These are phyloP conservation scores for Aspergillus fischeri DNA, from an alignment of 2,329 filamentous ascomycete genomes.

Conservation along the genomic window DNA sequence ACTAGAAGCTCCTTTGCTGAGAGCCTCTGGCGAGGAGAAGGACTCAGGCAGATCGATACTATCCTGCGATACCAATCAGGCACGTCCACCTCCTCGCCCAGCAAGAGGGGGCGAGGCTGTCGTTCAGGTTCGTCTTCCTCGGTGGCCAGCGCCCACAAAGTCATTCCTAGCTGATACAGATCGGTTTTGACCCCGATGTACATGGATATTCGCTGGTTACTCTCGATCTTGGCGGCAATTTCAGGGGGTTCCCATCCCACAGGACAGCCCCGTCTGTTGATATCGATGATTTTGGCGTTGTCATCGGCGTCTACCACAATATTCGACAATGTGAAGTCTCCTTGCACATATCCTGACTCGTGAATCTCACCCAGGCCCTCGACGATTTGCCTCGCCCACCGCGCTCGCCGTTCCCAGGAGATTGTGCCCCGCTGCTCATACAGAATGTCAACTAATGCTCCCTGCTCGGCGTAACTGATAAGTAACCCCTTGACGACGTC, in stretches of 20 bases:
- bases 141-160: slow-evolving; percentile 85
- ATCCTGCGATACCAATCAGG: slow-evolving; percentile 76
- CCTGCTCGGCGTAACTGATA: slow-evolving; percentile 81
- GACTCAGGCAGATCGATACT: slow-evolving; percentile 71
- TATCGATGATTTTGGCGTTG: slow-evolving; percentile 95
- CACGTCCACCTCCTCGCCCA: slow-evolving; percentile 53
- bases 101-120: slow-evolving; percentile 63
- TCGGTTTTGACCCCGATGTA: slow-evolving; percentile 98
- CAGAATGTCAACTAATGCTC: slow-evolving; percentile 84
- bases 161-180: slow-evolving; percentile 94
- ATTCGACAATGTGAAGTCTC: slow-evolving; percentile 95
- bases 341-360: slow-evolving; percentile 93
- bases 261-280: slow-evolving; percentile 94
- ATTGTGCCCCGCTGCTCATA: slow-evolving; percentile 67
- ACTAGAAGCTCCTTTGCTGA: slow-evolving; percentile 69
- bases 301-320: slow-evolving; percentile 84
- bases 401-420: slow-evolving; percentile 70
- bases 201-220: slow-evolving; percentile 86
- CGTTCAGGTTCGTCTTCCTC: slow-evolving; percentile 87
- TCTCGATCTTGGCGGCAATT: slow-evolving; percentile 77
- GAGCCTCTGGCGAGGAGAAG: slow-evolving; percentile 66
- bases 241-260: slow-evolving; percentile 98
- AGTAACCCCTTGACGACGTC: slow-evolving; percentile 79
- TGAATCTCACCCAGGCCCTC: slow-evolving; percentile 88
- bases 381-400: slow-evolving; percentile 89